phyloP scores from a whole-genome alignment of 2,329 filamentous ascomycete genomes.

The Lachnum nothofagi region DNA sequence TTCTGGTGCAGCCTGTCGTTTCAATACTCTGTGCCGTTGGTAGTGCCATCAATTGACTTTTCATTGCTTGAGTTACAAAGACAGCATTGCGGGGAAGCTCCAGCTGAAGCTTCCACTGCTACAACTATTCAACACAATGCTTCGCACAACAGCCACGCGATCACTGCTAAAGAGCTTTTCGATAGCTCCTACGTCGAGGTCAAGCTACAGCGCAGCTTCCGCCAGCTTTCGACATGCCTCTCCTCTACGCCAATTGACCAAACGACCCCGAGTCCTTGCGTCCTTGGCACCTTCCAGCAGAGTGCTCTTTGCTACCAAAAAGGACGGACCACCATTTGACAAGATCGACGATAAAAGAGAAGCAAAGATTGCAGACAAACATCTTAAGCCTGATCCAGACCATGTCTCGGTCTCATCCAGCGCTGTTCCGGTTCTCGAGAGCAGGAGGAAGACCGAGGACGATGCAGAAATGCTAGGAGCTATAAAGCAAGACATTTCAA shows the following conservation, averaged over 20 bases:
- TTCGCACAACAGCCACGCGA: slow-evolving; percentile 29
- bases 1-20: slow-evolving; percentile 3
- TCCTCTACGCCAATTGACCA: slow-evolving; percentile 20
- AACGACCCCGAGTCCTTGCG: slow-evolving; percentile 21
- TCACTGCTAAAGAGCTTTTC: slow-evolving; percentile 28
- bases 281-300: slow-evolving; percentile 34
- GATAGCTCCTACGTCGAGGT: slow-evolving; percentile 21
- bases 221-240: slow-evolving; percentile 17
- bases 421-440: slow-evolving; percentile 46
- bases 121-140: slow-evolving; percentile 25
- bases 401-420: slow-evolving; percentile 56
- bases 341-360: slow-evolving; percentile 53
- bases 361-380: slow-evolving; percentile 47
- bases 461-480: slow-evolving; percentile 50
- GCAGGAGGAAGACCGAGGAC: slow-evolving; percentile 24
- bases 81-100: slow-evolving; percentile 23
- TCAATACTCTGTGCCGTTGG: slow-evolving; percentile 5
- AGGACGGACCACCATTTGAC: slow-evolving; percentile 30
- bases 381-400: slow-evolving; percentile 55
- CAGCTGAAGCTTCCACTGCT: slow-evolving; percentile 12
- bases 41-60: slow-evolving; percentile 13
- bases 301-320: slow-evolving; percentile 39
- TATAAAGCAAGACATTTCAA: slow-evolving; percentile 52
- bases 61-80: slow-evolving; percentile 1
- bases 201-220: slow-evolving; percentile 27